Evolutionary conservation across 139 green algal species (phyloP).

Genomic region (Zygnema circumcarinatum): DNA sequence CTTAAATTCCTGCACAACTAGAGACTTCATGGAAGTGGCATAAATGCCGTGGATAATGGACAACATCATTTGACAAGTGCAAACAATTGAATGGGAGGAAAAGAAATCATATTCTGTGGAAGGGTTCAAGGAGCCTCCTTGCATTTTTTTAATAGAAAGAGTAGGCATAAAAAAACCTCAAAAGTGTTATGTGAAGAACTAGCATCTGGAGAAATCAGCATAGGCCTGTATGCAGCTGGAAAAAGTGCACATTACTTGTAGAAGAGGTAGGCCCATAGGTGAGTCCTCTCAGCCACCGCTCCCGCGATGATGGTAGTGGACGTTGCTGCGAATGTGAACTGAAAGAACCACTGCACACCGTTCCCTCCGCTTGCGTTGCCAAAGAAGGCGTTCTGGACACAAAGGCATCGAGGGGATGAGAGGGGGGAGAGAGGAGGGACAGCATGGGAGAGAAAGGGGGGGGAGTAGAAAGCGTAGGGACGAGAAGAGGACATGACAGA

Average conservation of each 20-base stretch:
- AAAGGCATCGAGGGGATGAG: neutral
- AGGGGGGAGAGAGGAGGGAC: neutral
- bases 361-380: constrained; percentile 16
- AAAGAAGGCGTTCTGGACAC: neutral
- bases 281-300: constrained; percentile 67
- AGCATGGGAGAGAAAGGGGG: neutral
- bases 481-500: neutral
- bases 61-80: too few relatives aligned
- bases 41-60: too few relatives aligned
- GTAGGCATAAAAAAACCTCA: too few relatives aligned
- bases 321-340: constrained; percentile 65
- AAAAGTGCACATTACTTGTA: constrained; percentile 34
- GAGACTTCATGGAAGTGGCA: too few relatives aligned
- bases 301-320: constrained; percentile 68
- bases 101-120: too few relatives aligned
- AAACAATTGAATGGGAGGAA: too few relatives aligned
- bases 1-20: neutral
- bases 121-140: too few relatives aligned
- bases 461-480: neutral
- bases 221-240: neutral
- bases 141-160: too few relatives aligned
- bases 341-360: constrained; percentile 50
- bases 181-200: too few relatives aligned
- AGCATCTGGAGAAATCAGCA: neutral
- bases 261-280: constrained; percentile 57